Percentiles rank a stretch among this genome's conserved stretches.
phyloP scores from a whole-genome alignment of 2,329 filamentous ascomycete species.

The Cladosporium cucumerinum region DNA sequence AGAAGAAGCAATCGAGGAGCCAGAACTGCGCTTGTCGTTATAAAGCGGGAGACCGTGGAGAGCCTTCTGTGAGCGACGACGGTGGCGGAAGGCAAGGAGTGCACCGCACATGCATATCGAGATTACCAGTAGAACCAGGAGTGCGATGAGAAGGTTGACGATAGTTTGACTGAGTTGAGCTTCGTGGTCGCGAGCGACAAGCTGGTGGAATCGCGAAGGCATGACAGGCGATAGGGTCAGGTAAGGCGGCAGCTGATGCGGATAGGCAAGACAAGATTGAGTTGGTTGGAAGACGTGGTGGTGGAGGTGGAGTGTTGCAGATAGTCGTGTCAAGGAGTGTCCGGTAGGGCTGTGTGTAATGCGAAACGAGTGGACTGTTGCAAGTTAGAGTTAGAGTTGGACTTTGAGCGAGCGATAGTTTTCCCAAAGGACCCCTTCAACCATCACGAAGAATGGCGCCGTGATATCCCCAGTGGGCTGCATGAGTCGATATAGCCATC shows the following conservation, averaged over 20 bases:
- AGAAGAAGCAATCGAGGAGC: conserved; percentile 41
- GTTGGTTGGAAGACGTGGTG: neutral
- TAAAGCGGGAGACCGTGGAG: conserved; percentile 65
- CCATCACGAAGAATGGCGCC: neutral
- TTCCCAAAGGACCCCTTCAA: conserved; percentile 6
- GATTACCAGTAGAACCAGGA: conserved; percentile 74
- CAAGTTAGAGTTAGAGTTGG: neutral
- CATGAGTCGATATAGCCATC: neutral
- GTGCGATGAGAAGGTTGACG: conserved; percentile 73
- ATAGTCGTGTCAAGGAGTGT: neutral
- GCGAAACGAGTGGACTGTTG: conserved; percentile 16
- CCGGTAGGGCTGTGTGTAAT: neutral
- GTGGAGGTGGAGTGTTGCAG: neutral
- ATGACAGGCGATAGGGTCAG: conserved; percentile 9
- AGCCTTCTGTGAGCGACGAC: conserved; percentile 48
- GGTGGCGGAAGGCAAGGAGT: conserved; percentile 70
- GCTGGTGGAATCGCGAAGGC: conserved; percentile 37
- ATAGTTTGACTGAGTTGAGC: conserved; percentile 56
- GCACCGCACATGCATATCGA: conserved; percentile 64
- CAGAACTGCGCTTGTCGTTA: conserved; percentile 56
- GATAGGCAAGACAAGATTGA: neutral
- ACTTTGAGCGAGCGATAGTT: neutral
- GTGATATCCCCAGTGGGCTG: conserved; percentile 6
- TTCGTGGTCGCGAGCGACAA: conserved; percentile 47
- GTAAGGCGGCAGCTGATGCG: neutral